Conservation (phyloP, 2,329 filamentous ascomycete genomes). For the Talaromyces islandicus region DNA sequence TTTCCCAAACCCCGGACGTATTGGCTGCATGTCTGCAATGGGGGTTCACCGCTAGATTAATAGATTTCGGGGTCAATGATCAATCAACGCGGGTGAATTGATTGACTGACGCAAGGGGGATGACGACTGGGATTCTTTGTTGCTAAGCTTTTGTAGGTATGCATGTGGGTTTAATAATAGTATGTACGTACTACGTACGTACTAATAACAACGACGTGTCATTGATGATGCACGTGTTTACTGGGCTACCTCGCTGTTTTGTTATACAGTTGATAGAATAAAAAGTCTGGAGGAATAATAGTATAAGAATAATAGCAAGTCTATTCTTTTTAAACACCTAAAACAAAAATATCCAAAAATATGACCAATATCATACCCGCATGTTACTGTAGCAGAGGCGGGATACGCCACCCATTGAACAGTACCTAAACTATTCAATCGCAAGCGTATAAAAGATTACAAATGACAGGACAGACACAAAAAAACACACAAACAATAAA, state of each 20-base stretch:
- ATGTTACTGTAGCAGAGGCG: conserved; percentile 14
- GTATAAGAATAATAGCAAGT: not conserved
- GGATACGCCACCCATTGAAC: not conserved
- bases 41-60: not conserved
- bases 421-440: not conserved
- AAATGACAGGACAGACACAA: not conserved
- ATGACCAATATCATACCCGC: conserved; percentile 5
- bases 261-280: not conserved
- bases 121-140: not conserved
- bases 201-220: not conserved
- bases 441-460: not conserved
- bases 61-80: not conserved
- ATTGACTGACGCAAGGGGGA: not conserved
- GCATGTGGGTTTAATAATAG: not conserved
- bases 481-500: not conserved
- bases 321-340: conserved; percentile 5
- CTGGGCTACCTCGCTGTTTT: not conserved
- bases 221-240: not conserved
- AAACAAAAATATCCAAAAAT: not conserved
- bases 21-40: too few relatives aligned
- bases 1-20: not conserved
- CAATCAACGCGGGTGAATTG: not conserved
- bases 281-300: not conserved
- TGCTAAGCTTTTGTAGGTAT: conserved; percentile 1
- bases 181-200: too few relatives aligned